Evolutionary conservation across 2,329 filamentous ascomycete genomes (phyloP), one percentile per base, ranked within the genome.

Genomic region (Nemania sp.): DNA sequence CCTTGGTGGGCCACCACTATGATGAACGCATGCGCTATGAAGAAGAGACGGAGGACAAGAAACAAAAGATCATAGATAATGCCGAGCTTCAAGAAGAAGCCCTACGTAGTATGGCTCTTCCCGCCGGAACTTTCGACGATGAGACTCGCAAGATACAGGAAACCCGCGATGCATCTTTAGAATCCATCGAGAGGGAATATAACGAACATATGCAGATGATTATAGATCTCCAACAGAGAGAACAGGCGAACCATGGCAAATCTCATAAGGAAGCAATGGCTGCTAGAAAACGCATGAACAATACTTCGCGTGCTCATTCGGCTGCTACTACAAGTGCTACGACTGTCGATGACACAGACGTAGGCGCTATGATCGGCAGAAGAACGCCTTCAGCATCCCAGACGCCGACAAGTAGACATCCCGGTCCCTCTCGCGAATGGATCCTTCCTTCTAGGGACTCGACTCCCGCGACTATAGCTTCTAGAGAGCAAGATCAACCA

Each of bases 1-100:
- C 53, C 6, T 69, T 74, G 62, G 32, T 60, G 54, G 32, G 41
- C 6, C 62, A 58, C 1, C 70, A 74, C 45, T 53, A 64, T 10
- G 56, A 65, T 4, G 65, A 72, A 32, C 38, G 69, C 20, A 55
- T 47, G 13, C 47, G 62, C 18, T 68, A 62, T 29, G 60, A 62
- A 13, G 47, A 35, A 8, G 41, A 70, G 22, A 22, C 66, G 20
- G 64, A 73, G 10, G 57, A 45, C 18, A 51, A 66, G 43, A 70
- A 67, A 29, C 26, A 70, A 11, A 56, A 13, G 35, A 57, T 24
- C 29, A 49, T 24, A 62, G 55, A 64, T 8, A 27, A 62, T 43
- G 58, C 59, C 15, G 27, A 18, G 32, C 20, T 18, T 18, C 49
- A 49, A 20, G 53, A 72, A 18, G 54, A 53, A 18, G 35, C 35